A percentile compares a stretch with the other conserved stretches of the same genome.
Evolutionary conservation across 768 basidiomycete species (phyloP).

Genomic region (Gelatoporia subvermispora): DNA sequence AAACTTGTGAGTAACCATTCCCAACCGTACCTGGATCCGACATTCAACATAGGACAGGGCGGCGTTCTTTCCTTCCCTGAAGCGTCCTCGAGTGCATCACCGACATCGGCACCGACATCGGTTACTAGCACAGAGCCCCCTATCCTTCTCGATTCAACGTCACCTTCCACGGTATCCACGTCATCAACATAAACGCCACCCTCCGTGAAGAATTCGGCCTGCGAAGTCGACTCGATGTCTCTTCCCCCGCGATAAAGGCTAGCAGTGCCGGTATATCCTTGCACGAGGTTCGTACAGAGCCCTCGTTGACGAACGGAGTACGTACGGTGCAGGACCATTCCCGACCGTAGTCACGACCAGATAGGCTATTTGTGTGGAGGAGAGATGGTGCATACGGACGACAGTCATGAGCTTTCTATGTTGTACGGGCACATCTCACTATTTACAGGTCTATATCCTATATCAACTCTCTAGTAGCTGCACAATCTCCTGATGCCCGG

Average conservation of each 20-base stretch:
- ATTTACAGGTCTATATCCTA: not conserved
- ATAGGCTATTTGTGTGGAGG: not conserved
- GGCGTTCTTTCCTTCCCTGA: constrained; percentile 8
- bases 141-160: constrained; percentile 1
- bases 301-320: too few relatives aligned
- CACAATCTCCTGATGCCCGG: constrained; percentile 53
- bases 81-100: not conserved
- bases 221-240: too few relatives aligned
- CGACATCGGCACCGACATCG: not conserved
- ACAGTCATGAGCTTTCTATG: not conserved
- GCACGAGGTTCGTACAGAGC: too few relatives aligned
- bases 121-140: too few relatives aligned
- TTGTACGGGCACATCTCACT: not conserved
- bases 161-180: not conserved
- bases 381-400: too few relatives aligned
- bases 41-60: constrained; percentile 4
- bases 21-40: too few relatives aligned
- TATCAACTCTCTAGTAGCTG: constrained; percentile 21
- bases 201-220: too few relatives aligned
- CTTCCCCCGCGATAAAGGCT: too few relatives aligned
- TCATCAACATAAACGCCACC: too few relatives aligned
- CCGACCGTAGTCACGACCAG: not conserved
- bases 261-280: too few relatives aligned
- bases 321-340: too few relatives aligned
- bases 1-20: constrained; percentile 54